Base-by-base conservation (phyloP, 305 asterid genomes). In the Fraxinus dipetala region DNA sequence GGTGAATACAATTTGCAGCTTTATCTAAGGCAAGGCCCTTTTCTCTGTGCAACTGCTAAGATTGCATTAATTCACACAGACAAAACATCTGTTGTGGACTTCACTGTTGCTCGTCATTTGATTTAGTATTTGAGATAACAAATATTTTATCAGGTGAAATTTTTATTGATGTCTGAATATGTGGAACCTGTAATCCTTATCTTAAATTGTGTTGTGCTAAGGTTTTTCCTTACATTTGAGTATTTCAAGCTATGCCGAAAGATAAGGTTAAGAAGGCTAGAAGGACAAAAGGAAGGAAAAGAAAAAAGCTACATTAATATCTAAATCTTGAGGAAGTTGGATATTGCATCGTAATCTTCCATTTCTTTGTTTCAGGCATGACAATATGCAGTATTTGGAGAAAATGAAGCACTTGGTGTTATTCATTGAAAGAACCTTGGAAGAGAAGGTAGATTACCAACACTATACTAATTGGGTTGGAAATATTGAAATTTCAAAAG, bases 361-460 rank as follows among this genome's bases (percentile, higher is more conserved):
- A 32, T 75, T 70, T 81, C 59, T 65, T 77, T 88, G 76, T 87
- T 84, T 79, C 91, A 96, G 99, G 94, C 99, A 96, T 91, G 99
- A 96, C 85, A 94, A 96, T 85, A 88, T 94, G 91, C 95, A 94
- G 87, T 94, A 87, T 83, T 85, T 96, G 90, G 99, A 96, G 89
- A 94, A 94, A 88, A 89, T 96, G 98, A 94, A 95, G 89, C 97
- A 91, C 85, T 88, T 96, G 90, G 97, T 92, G 85, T 76, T 96
- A 83, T 96, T 96, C 89, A 87, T 94, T 59, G 98, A 96, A 88
- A 96, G 90, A 85, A 93, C 82, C 36, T 86, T 96, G 92, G 99
- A 94, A 38, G 93, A 91, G 85, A 94, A 94, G 97, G 99, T 96
- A 86, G 61, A 51, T 78, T 38, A 67, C 61, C 75, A 51, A 26